Conservation (phyloP, 306 rosid genomes). For the peach (Prunus persica) region DNA sequence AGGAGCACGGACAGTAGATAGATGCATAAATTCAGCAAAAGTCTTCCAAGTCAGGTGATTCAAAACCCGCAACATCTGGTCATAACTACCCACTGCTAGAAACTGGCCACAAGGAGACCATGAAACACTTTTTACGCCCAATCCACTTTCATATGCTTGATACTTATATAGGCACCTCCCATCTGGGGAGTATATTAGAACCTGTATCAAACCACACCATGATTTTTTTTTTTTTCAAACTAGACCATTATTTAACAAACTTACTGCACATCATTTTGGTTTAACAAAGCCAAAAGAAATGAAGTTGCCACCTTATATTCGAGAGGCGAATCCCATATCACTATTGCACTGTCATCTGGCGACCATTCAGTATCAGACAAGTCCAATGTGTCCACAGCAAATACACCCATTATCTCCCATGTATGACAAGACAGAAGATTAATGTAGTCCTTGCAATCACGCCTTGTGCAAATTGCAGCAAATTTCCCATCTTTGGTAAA, state of each 20-base stretch:
- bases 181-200: constrained; percentile 89
- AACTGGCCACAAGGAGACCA: constrained; percentile 99
- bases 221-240: constrained; percentile 1
- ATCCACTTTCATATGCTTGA: constrained; percentile 96
- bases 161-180: constrained; percentile 93
- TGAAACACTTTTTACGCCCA: constrained; percentile 89
- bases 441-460: constrained; percentile 89
- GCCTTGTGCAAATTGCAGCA: constrained; percentile 95
- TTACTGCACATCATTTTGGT: not conserved
- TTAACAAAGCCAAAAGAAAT: constrained; percentile 7
- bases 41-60: constrained; percentile 96
- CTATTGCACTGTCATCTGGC: constrained; percentile 98
- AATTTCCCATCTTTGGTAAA: constrained; percentile 87
- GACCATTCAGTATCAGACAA: constrained; percentile 95
- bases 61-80: constrained; percentile 92
- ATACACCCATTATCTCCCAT: constrained; percentile 94
- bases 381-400: constrained; percentile 86
- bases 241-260: constrained; percentile 7
- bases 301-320: constrained; percentile 72
- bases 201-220: constrained; percentile 51
- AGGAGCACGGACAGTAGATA: constrained; percentile 71
- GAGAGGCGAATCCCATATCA: constrained; percentile 93
- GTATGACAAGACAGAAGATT: constrained; percentile 86
- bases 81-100: constrained; percentile 96
- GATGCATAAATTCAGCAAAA: constrained; percentile 95